These are phyloP conservation scores for Cryptosporidium viatorum DNA, from an alignment of 169 alveolate genomes.

Conservation along the genomic window DNA sequence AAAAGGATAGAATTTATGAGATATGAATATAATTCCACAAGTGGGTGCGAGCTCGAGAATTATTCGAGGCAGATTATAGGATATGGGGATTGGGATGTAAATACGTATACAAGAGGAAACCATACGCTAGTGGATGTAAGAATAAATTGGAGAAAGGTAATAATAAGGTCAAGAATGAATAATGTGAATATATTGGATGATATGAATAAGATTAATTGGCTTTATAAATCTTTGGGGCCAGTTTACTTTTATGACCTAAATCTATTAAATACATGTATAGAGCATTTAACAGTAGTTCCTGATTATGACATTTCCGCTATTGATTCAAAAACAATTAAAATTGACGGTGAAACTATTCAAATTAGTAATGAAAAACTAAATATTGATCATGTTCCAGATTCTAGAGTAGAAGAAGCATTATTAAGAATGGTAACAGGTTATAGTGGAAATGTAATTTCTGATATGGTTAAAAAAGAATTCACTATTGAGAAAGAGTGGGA, in stretches of 20 bases:
- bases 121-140: not conserved
- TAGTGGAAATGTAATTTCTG: constrained; percentile 72
- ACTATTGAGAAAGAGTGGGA: constrained; percentile 24
- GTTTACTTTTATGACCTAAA: constrained; percentile 43
- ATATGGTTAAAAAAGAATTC: constrained; percentile 28
- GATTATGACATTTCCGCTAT: constrained; percentile 20
- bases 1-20: constrained; percentile 50
- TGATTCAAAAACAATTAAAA: not conserved
- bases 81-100: constrained; percentile 64
- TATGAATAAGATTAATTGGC: constrained; percentile 39
- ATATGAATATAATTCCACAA: constrained; percentile 64
- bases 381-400: constrained; percentile 51
- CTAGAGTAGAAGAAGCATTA: constrained; percentile 55
- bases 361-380: constrained; percentile 52
- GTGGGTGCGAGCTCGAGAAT: constrained; percentile 67
- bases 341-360: constrained; percentile 17
- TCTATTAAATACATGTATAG: constrained; percentile 58
- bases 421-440: constrained; percentile 63
- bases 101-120: constrained; percentile 2
- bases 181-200: constrained; percentile 41
- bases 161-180: constrained; percentile 34
- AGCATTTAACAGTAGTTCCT: constrained; percentile 7
- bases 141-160: constrained; percentile 47
- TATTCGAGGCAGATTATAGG: constrained; percentile 56
- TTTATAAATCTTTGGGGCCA: constrained; percentile 45